Evolutionary conservation across 345 rosid genomes (phyloP).

Genomic region (Punica granatum): DNA sequence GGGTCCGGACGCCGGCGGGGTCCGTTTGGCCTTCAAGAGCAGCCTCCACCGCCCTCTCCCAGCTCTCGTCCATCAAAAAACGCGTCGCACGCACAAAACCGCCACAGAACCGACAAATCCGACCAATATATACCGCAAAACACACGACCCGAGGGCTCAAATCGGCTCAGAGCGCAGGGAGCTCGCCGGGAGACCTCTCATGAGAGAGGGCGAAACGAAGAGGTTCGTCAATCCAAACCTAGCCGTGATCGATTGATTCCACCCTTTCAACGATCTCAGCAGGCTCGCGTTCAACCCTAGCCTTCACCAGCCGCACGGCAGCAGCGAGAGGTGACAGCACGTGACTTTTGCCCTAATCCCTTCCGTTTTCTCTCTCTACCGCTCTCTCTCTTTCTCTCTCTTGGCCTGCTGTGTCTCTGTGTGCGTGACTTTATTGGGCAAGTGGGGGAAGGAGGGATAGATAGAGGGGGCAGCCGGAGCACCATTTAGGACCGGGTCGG

Average conservation of each 20-base stretch:
- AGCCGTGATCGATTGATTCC: background rate
- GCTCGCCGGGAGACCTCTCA: background rate
- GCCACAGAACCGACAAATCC: slow-evolving; percentile 1
- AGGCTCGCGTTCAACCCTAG: slow-evolving; percentile 3
- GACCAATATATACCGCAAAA: background rate
- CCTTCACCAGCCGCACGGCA: background rate
- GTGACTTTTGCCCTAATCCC: background rate
- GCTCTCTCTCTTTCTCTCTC: background rate
- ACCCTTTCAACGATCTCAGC: background rate
- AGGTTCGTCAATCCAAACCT: background rate
- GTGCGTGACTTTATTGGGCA: slow-evolving; percentile 6
- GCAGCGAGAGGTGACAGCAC: background rate
- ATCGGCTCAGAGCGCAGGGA: background rate
- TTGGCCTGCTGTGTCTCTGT: background rate
- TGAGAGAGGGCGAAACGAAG: background rate
- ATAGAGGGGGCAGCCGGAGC: slow-evolving; percentile 3
- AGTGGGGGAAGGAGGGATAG: background rate
- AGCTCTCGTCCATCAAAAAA: slow-evolving; percentile 63
- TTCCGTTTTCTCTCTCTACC: background rate
- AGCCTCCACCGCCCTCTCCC: slow-evolving; percentile 71
- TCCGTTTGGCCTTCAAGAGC: slow-evolving; percentile 58
- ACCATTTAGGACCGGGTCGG: background rate
- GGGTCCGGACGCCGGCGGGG: slow-evolving; percentile 24
- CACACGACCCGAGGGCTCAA: background rate
- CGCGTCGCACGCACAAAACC: background rate